Evolutionary conservation across 2,329 filamentous ascomycete species (phyloP).

Genomic region (Penicillium frequentans): DNA sequence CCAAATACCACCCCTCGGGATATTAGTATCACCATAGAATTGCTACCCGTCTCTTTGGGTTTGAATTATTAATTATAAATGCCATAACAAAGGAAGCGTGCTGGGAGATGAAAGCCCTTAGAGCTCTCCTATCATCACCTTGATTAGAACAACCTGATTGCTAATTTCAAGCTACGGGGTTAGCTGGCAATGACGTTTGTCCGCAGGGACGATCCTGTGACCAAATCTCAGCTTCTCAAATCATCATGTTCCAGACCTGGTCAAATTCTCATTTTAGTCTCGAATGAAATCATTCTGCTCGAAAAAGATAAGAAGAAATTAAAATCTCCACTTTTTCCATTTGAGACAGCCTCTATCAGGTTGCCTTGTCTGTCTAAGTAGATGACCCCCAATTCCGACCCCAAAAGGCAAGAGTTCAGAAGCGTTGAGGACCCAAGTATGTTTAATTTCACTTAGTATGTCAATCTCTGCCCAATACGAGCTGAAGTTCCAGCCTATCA

Average conservation of each 20-base stretch:
- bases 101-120: background rate
- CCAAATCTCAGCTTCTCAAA: background rate
- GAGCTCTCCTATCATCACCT: background rate
- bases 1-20: too few relatives aligned
- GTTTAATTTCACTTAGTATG: background rate
- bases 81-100: background rate
- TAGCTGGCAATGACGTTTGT: background rate
- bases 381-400: background rate
- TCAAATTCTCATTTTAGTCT: background rate
- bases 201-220: background rate
- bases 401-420: background rate
- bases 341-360: background rate
- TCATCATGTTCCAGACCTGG: background rate
- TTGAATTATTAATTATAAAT: background rate
- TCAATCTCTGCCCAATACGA: background rate
- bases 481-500: background rate
- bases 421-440: background rate
- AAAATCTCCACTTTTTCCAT: background rate
- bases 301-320: background rate
- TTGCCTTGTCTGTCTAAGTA: background rate
- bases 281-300: background rate
- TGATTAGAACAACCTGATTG: background rate
- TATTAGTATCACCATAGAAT: too few relatives aligned
- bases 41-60: too few relatives aligned
- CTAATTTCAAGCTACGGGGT: background rate